phyloP scores from a whole-genome alignment of 768 basidiomycete species.

The Phaeotremella fagi region DNA sequence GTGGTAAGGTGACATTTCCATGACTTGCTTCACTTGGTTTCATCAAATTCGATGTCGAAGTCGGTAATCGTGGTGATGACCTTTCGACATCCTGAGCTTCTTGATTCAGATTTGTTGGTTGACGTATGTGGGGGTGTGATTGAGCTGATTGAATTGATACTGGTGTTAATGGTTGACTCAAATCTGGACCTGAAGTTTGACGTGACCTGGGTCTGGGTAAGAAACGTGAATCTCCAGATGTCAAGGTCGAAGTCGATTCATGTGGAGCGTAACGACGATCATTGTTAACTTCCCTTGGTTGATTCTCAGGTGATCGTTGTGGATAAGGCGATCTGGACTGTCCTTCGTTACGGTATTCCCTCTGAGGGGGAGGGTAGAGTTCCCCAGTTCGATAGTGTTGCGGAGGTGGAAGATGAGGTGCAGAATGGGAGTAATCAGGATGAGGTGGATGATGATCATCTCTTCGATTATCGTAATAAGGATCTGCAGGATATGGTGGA shows the following conservation, averaged over 20 bases:
- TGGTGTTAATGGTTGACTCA: not conserved
- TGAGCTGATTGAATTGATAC: not conserved
- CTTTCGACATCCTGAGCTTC: not conserved
- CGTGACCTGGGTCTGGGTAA: not conserved
- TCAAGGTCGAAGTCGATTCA: not conserved
- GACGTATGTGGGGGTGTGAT: not conserved
- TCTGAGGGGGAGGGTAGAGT: not conserved
- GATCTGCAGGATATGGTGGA: not conserved
- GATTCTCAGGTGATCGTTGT: not conserved
- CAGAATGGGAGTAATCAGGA: not conserved
- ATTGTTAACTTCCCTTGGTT: not conserved
- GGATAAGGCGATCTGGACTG: not conserved
- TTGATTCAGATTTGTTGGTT: not conserved
- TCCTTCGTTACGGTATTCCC: not conserved
- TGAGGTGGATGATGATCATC: not conserved
- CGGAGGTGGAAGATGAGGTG: not conserved
- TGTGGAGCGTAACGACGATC: not conserved
- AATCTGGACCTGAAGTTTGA: not conserved
- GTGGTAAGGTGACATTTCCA: slow-evolving; percentile 23
- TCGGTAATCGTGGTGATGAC: not conserved
- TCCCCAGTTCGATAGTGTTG: not conserved
- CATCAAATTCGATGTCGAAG: not conserved
- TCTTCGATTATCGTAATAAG: not conserved
- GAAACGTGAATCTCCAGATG: too few relatives aligned
- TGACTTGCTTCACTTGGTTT: not conserved